Conservation (phyloP, 2,329 filamentous ascomycete species). For the Penicillium palitans region DNA sequence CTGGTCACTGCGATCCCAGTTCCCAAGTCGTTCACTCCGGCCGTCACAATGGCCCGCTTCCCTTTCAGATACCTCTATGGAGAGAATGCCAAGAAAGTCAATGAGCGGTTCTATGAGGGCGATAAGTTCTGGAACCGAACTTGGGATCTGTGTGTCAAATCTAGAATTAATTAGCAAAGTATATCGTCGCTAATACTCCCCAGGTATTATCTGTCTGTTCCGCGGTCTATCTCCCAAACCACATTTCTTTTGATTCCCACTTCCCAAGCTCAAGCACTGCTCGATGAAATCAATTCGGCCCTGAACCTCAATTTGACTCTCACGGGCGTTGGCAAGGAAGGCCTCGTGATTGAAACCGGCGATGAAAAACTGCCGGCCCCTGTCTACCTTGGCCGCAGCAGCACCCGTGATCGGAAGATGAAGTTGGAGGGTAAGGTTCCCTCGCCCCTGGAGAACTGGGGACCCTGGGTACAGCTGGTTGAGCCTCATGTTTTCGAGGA, state of each 20-base stretch:
- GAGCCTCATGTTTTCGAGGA: constrained; percentile 2
- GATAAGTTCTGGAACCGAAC: constrained; percentile 53
- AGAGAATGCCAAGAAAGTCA: constrained; percentile 35
- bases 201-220: constrained; percentile 68
- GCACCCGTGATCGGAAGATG: constrained; percentile 47
- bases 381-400: constrained; percentile 63
- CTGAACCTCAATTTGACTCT: constrained; percentile 58
- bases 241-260: constrained; percentile 69
- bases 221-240: constrained; percentile 46
- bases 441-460: constrained; percentile 12
- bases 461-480: not conserved
- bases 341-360: constrained; percentile 64
- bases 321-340: constrained; percentile 54
- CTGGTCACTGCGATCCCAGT: not conserved
- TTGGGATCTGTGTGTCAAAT: constrained; percentile 73
- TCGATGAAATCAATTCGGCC: constrained; percentile 62
- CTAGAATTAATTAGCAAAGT: not conserved
- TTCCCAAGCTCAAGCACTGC: constrained; percentile 63
- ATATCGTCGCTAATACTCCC: not conserved
- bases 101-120: constrained; percentile 41
- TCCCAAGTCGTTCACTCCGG: constrained; percentile 40
- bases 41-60: constrained; percentile 42
- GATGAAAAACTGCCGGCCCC: constrained; percentile 63
- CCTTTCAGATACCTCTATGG: constrained; percentile 46
- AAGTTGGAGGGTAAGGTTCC: constrained; percentile 39